A percentile compares a stretch with the other conserved stretches of the same genome.
These are phyloP conservation scores for Apocynum venetum DNA, from an alignment of 257 asterid genomes.

Conservation along the genomic window DNA sequence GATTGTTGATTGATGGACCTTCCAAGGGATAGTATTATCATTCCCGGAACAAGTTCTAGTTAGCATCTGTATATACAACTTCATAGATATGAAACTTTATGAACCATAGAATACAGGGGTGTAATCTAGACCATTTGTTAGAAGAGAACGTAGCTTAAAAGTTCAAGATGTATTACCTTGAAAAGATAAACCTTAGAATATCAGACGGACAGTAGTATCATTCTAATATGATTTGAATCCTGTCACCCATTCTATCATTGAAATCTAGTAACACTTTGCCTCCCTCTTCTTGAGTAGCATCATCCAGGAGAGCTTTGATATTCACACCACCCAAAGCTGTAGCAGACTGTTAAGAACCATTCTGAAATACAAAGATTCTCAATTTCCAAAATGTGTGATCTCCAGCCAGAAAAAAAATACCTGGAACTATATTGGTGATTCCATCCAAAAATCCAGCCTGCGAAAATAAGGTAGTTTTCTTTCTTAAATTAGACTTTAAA, in stretches of 20 bases:
- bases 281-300: conserved; percentile 57
- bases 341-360: not conserved
- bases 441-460: conserved; percentile 95
- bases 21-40: not conserved
- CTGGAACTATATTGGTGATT: conserved; percentile 66
- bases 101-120: not conserved
- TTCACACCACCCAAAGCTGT: conserved; percentile 26
- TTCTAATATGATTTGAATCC: conserved; percentile 84
- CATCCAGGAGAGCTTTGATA: conserved; percentile 67
- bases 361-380: not conserved
- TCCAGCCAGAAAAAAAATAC: conserved; percentile 29
- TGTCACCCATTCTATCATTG: conserved; percentile 74
- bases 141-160: too few relatives aligned
- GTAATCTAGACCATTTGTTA: too few relatives aligned
- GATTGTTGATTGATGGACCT: not conserved
- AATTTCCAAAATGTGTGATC: not conserved
- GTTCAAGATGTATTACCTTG: not conserved
- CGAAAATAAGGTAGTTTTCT: conserved; percentile 1
- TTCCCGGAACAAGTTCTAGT: not conserved
- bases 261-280: conserved; percentile 81
- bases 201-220: conserved; percentile 9
- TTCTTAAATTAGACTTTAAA: not conserved
- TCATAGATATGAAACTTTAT: not conserved
- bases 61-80: too few relatives aligned
- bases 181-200: not conserved